Base-by-base conservation (phyloP, 352 stramenopile species). In the Halophytophthora polymorphica region DNA sequence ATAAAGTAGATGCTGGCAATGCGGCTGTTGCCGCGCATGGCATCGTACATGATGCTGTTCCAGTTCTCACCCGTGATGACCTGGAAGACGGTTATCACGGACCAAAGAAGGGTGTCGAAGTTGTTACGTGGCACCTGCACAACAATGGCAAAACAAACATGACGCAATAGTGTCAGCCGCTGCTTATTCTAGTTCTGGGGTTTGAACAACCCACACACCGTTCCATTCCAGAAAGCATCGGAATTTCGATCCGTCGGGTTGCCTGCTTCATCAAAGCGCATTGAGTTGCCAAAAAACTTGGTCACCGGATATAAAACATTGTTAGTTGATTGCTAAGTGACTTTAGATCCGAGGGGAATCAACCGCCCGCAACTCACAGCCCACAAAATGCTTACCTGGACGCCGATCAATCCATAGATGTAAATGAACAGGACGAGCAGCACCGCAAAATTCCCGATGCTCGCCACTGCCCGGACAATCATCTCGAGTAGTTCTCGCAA, bases 381-480 rank as follows among this genome's bases (percentile, higher is more conserved):
- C n/a, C n/a, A n/a, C n/a, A n/a, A n/a, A n/a, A n/a, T n/a, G 25
- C 6, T 18, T 46, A 85, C 73, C 70, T 97, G 90, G 21, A 97
- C 71, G 1, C 90, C 90, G 8, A 97, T 50, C 25, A 98, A 69
- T 19, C 87, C 79, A 60, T 96, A 98, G 38, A 98, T 97, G 62
- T 96, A 98, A 48, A 98, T 95, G 63, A 98, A 98, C 13, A 98
- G 72, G 46, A 96, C 82, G 8, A 99, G 72, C 6, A 99, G 83
- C 36, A 98, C 73, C 0, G 66, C 86, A 52, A 98, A 98, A 64
- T 98, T 98, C 6, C 68, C 71, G 34, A 98, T 94, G 25, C 97
- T 96, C 0, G 88, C 75, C 17, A 98, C 72, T 6, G 93, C 93
- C 22, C 83, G 69, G 17, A 63, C 56, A 14, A 98, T 96, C 52